Conservation (phyloP, 768 basidiomycete species). For the Fomitopsis serialis region DNA sequence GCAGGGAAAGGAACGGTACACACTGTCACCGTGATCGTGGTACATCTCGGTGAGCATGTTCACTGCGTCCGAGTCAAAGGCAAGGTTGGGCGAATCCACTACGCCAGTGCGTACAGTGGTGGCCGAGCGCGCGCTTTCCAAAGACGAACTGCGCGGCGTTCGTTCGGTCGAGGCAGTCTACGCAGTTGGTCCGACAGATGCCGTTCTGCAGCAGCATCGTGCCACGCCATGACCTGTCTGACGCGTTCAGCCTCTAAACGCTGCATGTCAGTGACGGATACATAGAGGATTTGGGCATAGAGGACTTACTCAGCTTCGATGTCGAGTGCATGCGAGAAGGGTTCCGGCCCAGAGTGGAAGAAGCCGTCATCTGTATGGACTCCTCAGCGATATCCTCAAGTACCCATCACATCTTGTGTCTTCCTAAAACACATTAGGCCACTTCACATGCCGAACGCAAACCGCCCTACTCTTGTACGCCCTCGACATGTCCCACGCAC, state of each 20-base stretch:
- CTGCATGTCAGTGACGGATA: background rate
- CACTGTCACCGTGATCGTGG: constrained; percentile 94
- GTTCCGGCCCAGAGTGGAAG: constrained; percentile 92
- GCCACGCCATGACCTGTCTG: constrained; percentile 45
- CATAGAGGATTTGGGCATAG: too few species aligned
- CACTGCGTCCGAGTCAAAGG: constrained; percentile 91
- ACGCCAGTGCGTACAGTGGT: constrained; percentile 94
- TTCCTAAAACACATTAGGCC: constrained; percentile 46
- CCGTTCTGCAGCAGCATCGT: constrained; percentile 85
- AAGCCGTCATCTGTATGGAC: constrained; percentile 88
- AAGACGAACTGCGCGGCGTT: constrained; percentile 97
- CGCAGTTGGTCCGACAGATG: constrained; percentile 90
- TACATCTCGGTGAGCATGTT: constrained; percentile 99
- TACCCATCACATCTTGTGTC: constrained; percentile 92
- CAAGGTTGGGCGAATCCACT: constrained; percentile 76
- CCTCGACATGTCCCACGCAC: constrained; percentile 94
- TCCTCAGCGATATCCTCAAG: constrained; percentile 94
- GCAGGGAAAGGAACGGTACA: constrained; percentile 21
- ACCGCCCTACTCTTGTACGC: constrained; percentile 78
- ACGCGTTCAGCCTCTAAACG: constrained; percentile 17
- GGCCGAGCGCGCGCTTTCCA: constrained; percentile 89
- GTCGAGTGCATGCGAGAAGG: constrained; percentile 64
- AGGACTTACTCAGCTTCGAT: constrained; percentile 33
- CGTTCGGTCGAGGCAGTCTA: constrained; percentile 94
- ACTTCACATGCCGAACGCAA: background rate